A percentile compares a stretch with the other conserved stretches of the same genome.
Conservation (phyloP, 163 green algal species). For the Chloromonas sp. region DNA sequence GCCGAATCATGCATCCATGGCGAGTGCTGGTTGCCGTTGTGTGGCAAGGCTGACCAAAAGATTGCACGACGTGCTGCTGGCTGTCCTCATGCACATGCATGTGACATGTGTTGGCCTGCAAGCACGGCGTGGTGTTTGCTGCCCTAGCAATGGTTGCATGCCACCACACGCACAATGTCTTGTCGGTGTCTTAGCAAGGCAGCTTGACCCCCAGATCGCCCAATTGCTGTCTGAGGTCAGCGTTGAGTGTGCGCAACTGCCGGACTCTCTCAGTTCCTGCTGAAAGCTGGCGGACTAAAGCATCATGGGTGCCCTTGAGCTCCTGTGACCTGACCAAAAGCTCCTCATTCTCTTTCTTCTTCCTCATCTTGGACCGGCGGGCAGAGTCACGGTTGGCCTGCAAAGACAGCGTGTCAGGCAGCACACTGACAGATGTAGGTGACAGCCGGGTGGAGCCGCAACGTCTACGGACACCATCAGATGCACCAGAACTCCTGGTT, state of each 20-base stretch:
- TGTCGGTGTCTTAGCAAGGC: background rate
- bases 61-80: no score
- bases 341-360: constrained; percentile 9
- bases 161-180: no score
- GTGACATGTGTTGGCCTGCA: no score
- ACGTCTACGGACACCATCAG: no score
- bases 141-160: no score
- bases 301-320: background rate
- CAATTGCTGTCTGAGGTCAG: background rate
- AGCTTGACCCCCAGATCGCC: background rate
- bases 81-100: no score
- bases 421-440: background rate
- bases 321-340: background rate
- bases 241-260: background rate
- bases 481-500: no score
- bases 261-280: background rate
- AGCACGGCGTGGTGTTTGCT: no score
- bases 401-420: background rate
- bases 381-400: constrained; percentile 9
- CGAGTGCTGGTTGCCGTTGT: no score
- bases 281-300: background rate
- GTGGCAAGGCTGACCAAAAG: no score
- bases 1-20: no score
- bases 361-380: background rate
- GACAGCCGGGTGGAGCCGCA: background rate